Evolutionary conservation across 129 eudicot species (phyloP), one percentile per base, ranked within the genome.

Genomic region (Tanacetum coccineum): DNA sequence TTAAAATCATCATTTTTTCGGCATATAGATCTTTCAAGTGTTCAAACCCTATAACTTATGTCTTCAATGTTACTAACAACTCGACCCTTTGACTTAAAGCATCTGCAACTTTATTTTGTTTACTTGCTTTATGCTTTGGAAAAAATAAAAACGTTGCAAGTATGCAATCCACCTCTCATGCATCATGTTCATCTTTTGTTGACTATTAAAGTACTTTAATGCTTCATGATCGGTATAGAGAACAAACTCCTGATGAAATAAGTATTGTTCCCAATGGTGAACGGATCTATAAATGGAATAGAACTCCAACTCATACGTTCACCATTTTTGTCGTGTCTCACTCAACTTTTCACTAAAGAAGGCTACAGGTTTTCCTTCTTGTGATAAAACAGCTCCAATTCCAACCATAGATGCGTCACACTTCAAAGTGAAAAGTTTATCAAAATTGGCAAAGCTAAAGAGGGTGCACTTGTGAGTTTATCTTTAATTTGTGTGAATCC

Each of bases 321-420:
- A 32, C 48, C 48, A 15, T 3, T 58, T 58, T 26, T 58, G 20
- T 10, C 64, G 30, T n/a, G 62, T 4, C 13, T 47, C 61, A 3
- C 1, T 19, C 4, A 70, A 57, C 44, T 70, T 70, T 14, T 58
- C 66, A 58, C 47, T 53, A 52, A 53, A 68, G 13, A 13, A 54
- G n/a, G n/a, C n/a, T n/a, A n/a, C n/a, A n/a, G n/a, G n/a, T n/a
- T n/a, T n/a, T n/a, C n/a, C n/a, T n/a, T 63, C 53, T 11, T 62
- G 52, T n/a, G 32, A 40, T 0, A 19, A 21, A 18, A 62, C 52
- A 3, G 4, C 58, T 3, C 59, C 30, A 22, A 49, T 66, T 3
- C 59, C 59, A 0, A 47, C 8, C 0, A 19, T 49, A 0, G 47
- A 49, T 2, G 71, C 28, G 2, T 49, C 47, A 8, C 71, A 48